Evolutionary conservation across 805 yeast genomes (phyloP).

Genomic region (Pichia thaimueangensis): DNA sequence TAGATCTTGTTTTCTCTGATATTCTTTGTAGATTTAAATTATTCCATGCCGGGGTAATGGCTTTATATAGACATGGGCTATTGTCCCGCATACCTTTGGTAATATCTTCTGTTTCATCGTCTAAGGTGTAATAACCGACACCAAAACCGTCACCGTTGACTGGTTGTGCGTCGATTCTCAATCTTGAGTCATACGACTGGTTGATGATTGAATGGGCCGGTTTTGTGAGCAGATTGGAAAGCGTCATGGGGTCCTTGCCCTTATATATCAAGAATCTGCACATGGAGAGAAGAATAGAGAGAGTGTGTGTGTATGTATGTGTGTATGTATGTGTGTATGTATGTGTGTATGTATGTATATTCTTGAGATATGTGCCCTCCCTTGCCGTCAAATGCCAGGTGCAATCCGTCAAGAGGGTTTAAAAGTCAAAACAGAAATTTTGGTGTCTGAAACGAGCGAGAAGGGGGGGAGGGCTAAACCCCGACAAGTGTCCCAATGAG

Average conservation of each 20-base stretch:
- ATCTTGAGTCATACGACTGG: constrained; percentile 87
- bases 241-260: constrained; percentile 80
- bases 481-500: no score
- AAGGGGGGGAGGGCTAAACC: no score
- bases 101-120: constrained; percentile 30
- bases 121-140: constrained; percentile 81
- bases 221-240: constrained; percentile 80
- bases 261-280: constrained; percentile 90
- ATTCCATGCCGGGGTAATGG: constrained; percentile 98
- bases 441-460: no score
- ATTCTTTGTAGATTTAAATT: constrained; percentile 81
- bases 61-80: constrained; percentile 86
- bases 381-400: no score
- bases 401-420: no score
- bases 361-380: no score
- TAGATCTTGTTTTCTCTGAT: constrained; percentile 81
- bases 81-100: constrained; percentile 19
- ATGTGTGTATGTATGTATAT: no score
- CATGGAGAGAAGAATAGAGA: no score
- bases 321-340: neutral
- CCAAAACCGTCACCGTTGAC: constrained; percentile 99
- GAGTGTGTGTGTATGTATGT: neutral
- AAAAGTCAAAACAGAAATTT: no score
- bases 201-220: constrained; percentile 98
- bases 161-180: constrained; percentile 84